These are phyloP conservation scores for Neofusicoccum sp. DNA, from an alignment of 2,329 filamentous ascomycete species.

Conservation along the genomic window DNA sequence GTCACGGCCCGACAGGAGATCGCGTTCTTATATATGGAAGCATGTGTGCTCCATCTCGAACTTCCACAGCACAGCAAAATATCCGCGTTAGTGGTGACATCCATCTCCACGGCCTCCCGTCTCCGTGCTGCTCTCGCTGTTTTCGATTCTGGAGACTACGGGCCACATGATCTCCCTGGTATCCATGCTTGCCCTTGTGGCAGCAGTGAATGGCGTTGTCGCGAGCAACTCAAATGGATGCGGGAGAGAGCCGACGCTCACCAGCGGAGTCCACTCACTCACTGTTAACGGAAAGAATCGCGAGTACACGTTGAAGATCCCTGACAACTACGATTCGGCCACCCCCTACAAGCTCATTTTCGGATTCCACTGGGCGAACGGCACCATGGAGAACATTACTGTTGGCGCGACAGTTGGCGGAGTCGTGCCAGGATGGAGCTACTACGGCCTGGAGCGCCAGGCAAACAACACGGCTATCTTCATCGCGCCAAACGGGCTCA, in stretches of 20 bases:
- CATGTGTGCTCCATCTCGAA: no score
- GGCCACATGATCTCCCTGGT: no score
- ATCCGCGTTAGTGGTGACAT: no score
- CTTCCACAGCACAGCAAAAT: no score
- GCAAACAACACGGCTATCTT: constrained; percentile 42
- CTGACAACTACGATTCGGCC: constrained; percentile 41
- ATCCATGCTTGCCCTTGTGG: no score
- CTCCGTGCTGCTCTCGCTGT: no score
- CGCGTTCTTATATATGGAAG: no score
- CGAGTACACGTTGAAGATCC: constrained; percentile 41
- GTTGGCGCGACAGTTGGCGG: constrained; percentile 27
- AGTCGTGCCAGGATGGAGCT: constrained; percentile 22
- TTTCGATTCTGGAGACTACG: no score
- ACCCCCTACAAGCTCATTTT: constrained; percentile 45
- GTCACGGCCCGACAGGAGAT: no score
- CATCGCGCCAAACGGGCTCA: constrained; percentile 43
- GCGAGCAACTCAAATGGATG: constrained; percentile 20
- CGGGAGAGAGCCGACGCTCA: constrained; percentile 23
- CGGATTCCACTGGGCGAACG: constrained; percentile 42
- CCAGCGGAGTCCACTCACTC: constrained; percentile 21
- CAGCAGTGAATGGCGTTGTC: no score
- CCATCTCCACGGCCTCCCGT: no score
- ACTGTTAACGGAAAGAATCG: constrained; percentile 39
- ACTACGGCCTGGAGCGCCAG: constrained; percentile 42
- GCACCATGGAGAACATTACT: constrained; percentile 21